These are phyloP conservation scores for Aureobasidium sp. DNA, from an alignment of 2,329 filamentous ascomycete genomes.

Conservation along the genomic window DNA sequence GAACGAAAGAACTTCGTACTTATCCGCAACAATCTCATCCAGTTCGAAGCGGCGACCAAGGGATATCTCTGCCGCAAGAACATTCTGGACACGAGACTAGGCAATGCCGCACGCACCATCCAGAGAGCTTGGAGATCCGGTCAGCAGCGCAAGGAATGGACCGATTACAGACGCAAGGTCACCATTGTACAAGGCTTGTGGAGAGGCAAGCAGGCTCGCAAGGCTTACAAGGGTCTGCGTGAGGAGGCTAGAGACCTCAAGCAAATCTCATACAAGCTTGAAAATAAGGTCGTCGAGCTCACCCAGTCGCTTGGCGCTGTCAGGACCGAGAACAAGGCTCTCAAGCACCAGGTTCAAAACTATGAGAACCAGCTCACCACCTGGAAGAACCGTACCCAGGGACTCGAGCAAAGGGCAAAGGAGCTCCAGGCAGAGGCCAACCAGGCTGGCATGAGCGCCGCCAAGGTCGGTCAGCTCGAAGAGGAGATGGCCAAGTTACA, in stretches of 20 bases:
- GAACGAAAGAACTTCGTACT: conserved; percentile 70
- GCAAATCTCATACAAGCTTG: conserved; percentile 98
- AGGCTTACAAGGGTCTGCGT: conserved; percentile 79
- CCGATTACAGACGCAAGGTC: conserved; percentile 81
- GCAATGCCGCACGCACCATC: conserved; percentile 83
- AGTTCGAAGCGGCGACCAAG: conserved; percentile 84
- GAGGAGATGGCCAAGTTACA: conserved; percentile 92
- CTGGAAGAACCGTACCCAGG: conserved; percentile 87
- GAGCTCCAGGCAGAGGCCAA: conserved; percentile 95
- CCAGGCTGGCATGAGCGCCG: conserved; percentile 90
- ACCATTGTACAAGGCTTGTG: conserved; percentile 86
- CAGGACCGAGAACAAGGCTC: conserved; percentile 87
- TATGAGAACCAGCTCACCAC: conserved; percentile 95
- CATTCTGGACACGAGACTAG: conserved; percentile 87
- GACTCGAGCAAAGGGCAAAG: conserved; percentile 79
- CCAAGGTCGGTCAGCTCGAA: conserved; percentile 83
- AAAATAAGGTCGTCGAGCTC: conserved; percentile 98
- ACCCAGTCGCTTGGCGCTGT: conserved; percentile 87
- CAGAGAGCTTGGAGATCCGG: conserved; percentile 84
- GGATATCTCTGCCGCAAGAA: conserved; percentile 83
- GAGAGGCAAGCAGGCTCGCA: conserved; percentile 74
- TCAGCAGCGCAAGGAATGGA: conserved; percentile 69
- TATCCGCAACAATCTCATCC: conserved; percentile 74
- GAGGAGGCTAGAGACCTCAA: conserved; percentile 97
- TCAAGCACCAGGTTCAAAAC: conserved; percentile 82